Evolutionary conservation across 2,329 filamentous ascomycete genomes (phyloP), one percentile per base, ranked within the genome.

Genomic region (Sporothrix humicola): DNA sequence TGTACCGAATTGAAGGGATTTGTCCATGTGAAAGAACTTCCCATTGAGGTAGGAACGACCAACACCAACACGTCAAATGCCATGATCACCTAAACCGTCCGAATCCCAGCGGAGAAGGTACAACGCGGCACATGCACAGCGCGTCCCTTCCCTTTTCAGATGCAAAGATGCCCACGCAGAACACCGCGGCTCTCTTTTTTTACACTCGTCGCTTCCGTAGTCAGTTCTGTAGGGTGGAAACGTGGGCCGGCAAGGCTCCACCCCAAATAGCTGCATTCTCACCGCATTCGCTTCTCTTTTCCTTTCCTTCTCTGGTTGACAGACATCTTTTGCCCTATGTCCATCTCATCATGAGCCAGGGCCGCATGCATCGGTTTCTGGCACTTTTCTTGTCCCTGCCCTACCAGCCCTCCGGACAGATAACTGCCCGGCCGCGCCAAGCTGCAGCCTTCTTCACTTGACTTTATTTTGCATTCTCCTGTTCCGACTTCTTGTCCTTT

Each of bases 91-190:
- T 42, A 31, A 52, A 59, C n/a, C 46, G 7, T 15, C 66, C 52
- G 37, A 70, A 12, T 37, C 37, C 68, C 52, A 48, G 26, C 68
- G 52, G 68, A 70, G 68, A 70, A 70, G 68, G 37, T 59, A 23
- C 65, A 48, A 37, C 31, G 31, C 31, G 31, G 31, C 31, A 26
- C 68, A 70, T 46, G 10, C 68, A 5, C n/a, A 56, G 12, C 68
- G 68, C 50, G 50, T 70, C 31, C 68, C 68, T 69, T 20, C 66
- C 66, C n/a, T 52, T 37, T 61, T 37, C 13, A 12, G 46, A 15
- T 23, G 44, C 58, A 26, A 52, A 70, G 68, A 46, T 58, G 68
- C 52, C 20, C 13, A 37, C 2, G 13, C 31, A 52, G 1, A 52
- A 9, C 50, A 31, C 50, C 9, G 66, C 66, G 23, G 65, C 65